Percentiles rank a stretch among this genome's conserved stretches.
Conservation (phyloP, 2,329 filamentous ascomycete species). For the Fusarium concolor region DNA sequence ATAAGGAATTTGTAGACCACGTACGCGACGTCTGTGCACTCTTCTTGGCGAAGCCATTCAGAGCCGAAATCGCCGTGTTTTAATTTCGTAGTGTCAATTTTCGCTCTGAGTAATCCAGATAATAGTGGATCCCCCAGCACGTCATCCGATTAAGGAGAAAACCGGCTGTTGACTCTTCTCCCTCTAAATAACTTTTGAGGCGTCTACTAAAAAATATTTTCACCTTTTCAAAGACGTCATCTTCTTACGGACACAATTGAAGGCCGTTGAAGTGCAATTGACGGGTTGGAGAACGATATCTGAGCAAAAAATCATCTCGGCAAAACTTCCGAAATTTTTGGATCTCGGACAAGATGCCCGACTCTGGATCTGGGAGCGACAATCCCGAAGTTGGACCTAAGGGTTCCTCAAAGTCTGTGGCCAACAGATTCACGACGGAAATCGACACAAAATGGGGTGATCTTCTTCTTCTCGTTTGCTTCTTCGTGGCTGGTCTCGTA, state of each 20-base stretch:
- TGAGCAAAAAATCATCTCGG: background rate
- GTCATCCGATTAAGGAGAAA: conserved; percentile 28
- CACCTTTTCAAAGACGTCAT: conserved; percentile 5
- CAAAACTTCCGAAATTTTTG: background rate
- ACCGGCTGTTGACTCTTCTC: background rate
- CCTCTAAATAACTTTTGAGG: conserved; percentile 4
- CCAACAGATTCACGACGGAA: conserved; percentile 34
- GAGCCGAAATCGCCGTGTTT: conserved; percentile 21
- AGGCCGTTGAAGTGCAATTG: background rate
- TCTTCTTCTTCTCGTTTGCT: conserved; percentile 40
- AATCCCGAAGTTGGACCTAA: conserved; percentile 32
- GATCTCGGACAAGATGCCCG: conserved; percentile 22
- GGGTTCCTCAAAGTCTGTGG: conserved; percentile 2
- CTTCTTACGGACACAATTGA: no score
- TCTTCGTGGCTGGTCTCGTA: conserved; percentile 44
- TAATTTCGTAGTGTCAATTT: background rate
- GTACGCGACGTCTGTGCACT: conserved; percentile 20
- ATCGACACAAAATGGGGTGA: conserved; percentile 43
- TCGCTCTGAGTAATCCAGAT: conserved; percentile 4
- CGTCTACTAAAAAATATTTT: background rate
- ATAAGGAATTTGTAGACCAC: background rate
- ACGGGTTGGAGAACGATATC: background rate
- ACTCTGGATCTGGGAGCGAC: conserved; percentile 26
- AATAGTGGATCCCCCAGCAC: conserved; percentile 24
- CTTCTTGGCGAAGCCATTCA: conserved; percentile 18